phyloP scores from a whole-genome alignment of 306 rosid species.

The Glycyrrhiza uralensis region DNA sequence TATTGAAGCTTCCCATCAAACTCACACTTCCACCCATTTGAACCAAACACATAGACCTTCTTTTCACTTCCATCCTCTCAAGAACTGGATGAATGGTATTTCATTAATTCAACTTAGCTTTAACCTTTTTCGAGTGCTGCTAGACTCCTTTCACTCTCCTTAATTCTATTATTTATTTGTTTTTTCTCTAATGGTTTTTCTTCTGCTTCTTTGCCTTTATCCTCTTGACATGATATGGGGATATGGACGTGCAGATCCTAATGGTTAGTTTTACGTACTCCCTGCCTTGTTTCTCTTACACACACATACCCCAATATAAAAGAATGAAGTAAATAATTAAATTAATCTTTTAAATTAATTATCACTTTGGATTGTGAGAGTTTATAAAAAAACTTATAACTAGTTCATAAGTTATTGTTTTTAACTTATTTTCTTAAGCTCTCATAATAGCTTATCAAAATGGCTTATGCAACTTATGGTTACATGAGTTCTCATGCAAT shows the following conservation, averaged over 20 bases:
- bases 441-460: no score
- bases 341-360: neutral
- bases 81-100: slow-evolving; percentile 56
- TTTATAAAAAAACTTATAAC: no score
- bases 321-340: neutral
- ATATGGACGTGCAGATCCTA: slow-evolving; percentile 41
- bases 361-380: no score
- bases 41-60: slow-evolving; percentile 46
- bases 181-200: neutral
- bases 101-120: neutral
- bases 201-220: neutral
- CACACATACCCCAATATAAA: neutral
- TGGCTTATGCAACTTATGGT: no score
- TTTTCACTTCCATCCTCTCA: slow-evolving; percentile 55
- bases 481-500: no score
- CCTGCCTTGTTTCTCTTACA: neutral
- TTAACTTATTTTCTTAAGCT: no score
- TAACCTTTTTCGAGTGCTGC: neutral
- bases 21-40: neutral
- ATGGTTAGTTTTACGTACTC: slow-evolving; percentile 39
- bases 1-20: slow-evolving; percentile 23
- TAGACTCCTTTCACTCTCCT: neutral
- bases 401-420: no score
- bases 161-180: neutral
- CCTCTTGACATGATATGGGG: slow-evolving; percentile 17